Conservation (phyloP, 2,329 filamentous ascomycete genomes). For the Aspergillus pseudonomiae region DNA sequence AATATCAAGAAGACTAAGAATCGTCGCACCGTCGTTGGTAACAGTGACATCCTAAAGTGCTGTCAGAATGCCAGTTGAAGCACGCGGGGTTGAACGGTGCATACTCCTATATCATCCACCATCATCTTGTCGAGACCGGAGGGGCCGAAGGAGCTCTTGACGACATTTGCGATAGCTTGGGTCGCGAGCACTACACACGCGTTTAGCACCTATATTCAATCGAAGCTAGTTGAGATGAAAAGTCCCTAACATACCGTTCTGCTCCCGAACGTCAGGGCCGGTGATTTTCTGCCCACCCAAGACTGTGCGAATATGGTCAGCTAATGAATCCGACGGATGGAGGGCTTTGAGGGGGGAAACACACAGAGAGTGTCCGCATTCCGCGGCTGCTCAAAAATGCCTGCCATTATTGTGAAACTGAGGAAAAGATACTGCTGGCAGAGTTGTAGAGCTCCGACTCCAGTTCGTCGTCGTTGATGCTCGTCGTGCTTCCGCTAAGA, state of each 20-base stretch:
- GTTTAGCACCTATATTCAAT: conserved; percentile 13
- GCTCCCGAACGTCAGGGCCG: conserved; percentile 92
- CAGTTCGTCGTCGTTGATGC: conserved; percentile 12
- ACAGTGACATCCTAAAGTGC: conserved; percentile 83
- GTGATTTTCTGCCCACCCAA: conserved; percentile 97
- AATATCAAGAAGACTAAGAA: conserved; percentile 91
- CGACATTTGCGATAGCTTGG: conserved; percentile 96
- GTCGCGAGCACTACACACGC: conserved; percentile 77
- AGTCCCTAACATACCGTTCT: conserved; percentile 70
- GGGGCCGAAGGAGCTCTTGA: conserved; percentile 97
- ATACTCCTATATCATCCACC: conserved; percentile 97
- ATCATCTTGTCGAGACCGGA: conserved; percentile 99
- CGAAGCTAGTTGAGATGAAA: conserved; percentile 7
- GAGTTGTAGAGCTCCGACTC: conserved; percentile 34
- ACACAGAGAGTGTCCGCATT: conserved; percentile 87
- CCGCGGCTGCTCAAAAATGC: conserved; percentile 92
- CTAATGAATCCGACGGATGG: conserved; percentile 13
- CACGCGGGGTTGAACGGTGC: conserved; percentile 37
- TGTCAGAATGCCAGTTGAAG: conserved; percentile 14
- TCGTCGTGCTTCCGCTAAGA: conserved; percentile 36
- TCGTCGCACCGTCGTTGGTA: conserved; percentile 97
- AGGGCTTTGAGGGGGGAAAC: conserved; percentile 26
- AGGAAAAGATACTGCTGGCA: conserved; percentile 24
- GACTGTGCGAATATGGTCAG: conserved; percentile 58
- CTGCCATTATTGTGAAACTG: conserved; percentile 67